Evolutionary conservation across 208 protist genomes (phyloP).

Genomic region (Leishmania braziliensis): DNA sequence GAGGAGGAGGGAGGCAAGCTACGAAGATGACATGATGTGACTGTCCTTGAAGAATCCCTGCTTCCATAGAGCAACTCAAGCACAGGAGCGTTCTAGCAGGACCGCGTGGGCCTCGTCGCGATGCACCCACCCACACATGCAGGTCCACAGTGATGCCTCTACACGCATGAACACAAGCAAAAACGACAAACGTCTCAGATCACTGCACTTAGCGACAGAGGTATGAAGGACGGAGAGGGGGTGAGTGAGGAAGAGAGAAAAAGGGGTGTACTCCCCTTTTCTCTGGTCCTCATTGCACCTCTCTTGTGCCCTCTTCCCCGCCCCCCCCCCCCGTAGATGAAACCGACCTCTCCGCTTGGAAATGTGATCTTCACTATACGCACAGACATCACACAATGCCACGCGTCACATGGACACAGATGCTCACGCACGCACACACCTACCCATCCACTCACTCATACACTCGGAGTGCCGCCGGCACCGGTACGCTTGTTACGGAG

Average conservation of each 20-base stretch:
- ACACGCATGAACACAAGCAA: slow-evolving; percentile 2
- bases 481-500: not conserved
- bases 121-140: not conserved
- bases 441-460: not conserved
- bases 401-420: not conserved
- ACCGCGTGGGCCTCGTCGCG: not conserved
- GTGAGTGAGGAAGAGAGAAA: not conserved
- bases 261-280: not conserved
- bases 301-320: not conserved
- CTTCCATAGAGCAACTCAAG: not conserved
- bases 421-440: not conserved
- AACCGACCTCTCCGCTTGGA: slow-evolving; percentile 35
- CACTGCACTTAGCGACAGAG: slow-evolving; percentile 40
- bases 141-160: slow-evolving; percentile 1
- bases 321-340: not conserved
- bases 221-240: slow-evolving; percentile 11
- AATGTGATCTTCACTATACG: slow-evolving; percentile 31
- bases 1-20: not conserved
- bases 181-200: slow-evolving; percentile 25
- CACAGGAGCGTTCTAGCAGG: not conserved
- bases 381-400: not conserved
- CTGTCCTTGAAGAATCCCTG: not conserved
- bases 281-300: not conserved
- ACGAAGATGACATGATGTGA: not conserved
- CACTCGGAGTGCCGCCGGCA: not conserved